These are phyloP conservation scores for Gentiana dahurica DNA, from an alignment of 257 asterid species.

Conservation along the genomic window DNA sequence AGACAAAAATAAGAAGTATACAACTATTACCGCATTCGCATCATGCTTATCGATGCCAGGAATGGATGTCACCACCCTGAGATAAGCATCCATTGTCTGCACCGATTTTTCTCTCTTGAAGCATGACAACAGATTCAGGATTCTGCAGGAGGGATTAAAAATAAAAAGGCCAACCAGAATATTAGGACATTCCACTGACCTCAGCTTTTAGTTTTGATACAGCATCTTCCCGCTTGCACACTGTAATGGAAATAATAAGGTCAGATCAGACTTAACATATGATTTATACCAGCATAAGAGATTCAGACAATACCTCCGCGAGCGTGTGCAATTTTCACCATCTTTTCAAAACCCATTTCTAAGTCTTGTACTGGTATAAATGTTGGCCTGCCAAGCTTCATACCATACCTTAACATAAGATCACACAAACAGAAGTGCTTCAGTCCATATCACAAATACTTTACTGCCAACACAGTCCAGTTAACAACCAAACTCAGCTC, in stretches of 20 bases:
- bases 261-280: slow-evolving; percentile 8
- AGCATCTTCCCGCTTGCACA: slow-evolving; percentile 69
- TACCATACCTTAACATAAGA: slow-evolving; percentile 41
- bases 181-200: slow-evolving; percentile 29
- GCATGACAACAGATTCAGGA: slow-evolving; percentile 15
- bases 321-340: slow-evolving; percentile 76
- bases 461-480: slow-evolving; percentile 7
- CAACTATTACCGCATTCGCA: slow-evolving; percentile 52
- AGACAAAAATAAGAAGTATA: background rate
- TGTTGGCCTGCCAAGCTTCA: slow-evolving; percentile 79
- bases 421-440: slow-evolving; percentile 11
- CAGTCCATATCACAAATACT: slow-evolving; percentile 7
- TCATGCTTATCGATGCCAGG: slow-evolving; percentile 88
- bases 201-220: slow-evolving; percentile 62
- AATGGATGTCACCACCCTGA: slow-evolving; percentile 77
- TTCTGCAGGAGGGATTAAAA: slow-evolving; percentile 4
- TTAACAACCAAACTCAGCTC: slow-evolving; percentile 22
- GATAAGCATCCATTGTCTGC: slow-evolving; percentile 54
- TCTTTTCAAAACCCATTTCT: slow-evolving; percentile 95
- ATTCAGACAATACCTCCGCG: slow-evolving; percentile 59
- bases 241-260: slow-evolving; percentile 30
- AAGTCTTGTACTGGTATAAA: slow-evolving; percentile 72
- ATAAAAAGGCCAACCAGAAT: background rate
- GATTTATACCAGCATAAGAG: slow-evolving; percentile 8
- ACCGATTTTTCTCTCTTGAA: slow-evolving; percentile 65